phyloP scores from a whole-genome alignment of 352 stramenopile species.

The Phytophthora pseudosyringae region DNA sequence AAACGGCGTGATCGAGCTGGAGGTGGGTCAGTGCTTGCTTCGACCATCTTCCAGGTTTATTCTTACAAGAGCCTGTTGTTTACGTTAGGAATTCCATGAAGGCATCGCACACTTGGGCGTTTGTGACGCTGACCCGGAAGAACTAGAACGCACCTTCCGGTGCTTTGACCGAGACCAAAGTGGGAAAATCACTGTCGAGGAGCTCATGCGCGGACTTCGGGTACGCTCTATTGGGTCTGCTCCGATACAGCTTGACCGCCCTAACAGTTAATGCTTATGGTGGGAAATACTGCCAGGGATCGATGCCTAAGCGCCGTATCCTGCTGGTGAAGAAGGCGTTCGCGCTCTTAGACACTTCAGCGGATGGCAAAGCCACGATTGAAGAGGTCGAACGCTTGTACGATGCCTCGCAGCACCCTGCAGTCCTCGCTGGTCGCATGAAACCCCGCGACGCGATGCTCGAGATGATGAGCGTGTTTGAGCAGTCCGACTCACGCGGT shows the following conservation, averaged over 20 bases:
- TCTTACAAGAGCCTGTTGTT: neutral
- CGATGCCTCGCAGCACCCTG: slow-evolving; percentile 81
- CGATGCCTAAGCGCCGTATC: slow-evolving; percentile 81
- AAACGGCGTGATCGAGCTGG: slow-evolving; percentile 69
- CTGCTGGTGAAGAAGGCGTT: slow-evolving; percentile 91
- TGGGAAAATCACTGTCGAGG: slow-evolving; percentile 86
- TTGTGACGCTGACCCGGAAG: slow-evolving; percentile 35
- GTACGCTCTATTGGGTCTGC: slow-evolving; percentile 36
- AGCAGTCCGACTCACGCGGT: slow-evolving; percentile 36
- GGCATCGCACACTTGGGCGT: slow-evolving; percentile 60
- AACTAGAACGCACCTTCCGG: slow-evolving; percentile 65
- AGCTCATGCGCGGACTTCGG: slow-evolving; percentile 89
- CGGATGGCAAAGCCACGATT: slow-evolving; percentile 64
- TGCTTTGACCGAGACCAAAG: slow-evolving; percentile 86
- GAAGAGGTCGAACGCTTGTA: slow-evolving; percentile 80
- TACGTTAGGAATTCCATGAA: slow-evolving; percentile 58
- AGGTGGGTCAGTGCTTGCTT: slow-evolving; percentile 33
- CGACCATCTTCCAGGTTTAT: neutral
- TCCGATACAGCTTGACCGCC: neutral
- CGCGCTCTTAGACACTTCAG: slow-evolving; percentile 63
- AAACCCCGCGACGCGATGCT: slow-evolving; percentile 70
- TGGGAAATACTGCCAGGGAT: slow-evolving; percentile 41
- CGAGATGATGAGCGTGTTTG: slow-evolving; percentile 85
- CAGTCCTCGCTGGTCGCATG: slow-evolving; percentile 74
- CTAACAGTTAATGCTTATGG: neutral